phyloP scores from a whole-genome alignment of 148 eudicot species.

The Hydrangea macrophylla region DNA sequence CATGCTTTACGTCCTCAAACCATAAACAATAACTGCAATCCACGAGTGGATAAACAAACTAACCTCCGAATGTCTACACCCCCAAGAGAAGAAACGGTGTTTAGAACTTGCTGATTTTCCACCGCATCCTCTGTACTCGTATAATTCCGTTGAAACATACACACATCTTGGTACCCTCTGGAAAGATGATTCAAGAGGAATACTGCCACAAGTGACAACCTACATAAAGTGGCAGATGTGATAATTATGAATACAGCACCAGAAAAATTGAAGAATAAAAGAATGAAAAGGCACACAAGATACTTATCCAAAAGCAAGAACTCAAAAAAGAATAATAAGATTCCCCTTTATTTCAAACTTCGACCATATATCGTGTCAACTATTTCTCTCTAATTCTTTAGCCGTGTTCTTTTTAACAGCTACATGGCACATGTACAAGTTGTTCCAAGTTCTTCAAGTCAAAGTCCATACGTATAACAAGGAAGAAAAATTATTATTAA shows the following conservation, averaged over 20 bases:
- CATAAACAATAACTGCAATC: neutral
- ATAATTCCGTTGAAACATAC: constrained; percentile 71
- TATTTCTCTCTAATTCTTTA: neutral
- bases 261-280: constrained; percentile 3
- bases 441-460: neutral
- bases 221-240: constrained; percentile 24
- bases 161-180: constrained; percentile 79
- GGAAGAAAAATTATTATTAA: too few species aligned
- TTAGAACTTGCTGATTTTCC: constrained; percentile 66
- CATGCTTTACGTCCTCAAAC: neutral
- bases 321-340: too few species aligned
- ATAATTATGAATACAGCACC: neutral
- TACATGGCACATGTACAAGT: neutral
- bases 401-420: neutral
- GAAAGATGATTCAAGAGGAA: constrained; percentile 90
- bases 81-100: constrained; percentile 86
- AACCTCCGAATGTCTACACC: constrained; percentile 88
- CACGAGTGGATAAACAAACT: constrained; percentile 14
- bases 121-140: constrained; percentile 79
- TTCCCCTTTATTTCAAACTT: too few species aligned
- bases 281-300: neutral
- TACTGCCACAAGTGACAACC: constrained; percentile 96
- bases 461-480: neutral
- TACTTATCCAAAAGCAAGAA: neutral
- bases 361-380: neutral